These are phyloP conservation scores for Stemphylium vesicarium DNA, from an alignment of 2,329 filamentous ascomycete species.

Conservation along the genomic window DNA sequence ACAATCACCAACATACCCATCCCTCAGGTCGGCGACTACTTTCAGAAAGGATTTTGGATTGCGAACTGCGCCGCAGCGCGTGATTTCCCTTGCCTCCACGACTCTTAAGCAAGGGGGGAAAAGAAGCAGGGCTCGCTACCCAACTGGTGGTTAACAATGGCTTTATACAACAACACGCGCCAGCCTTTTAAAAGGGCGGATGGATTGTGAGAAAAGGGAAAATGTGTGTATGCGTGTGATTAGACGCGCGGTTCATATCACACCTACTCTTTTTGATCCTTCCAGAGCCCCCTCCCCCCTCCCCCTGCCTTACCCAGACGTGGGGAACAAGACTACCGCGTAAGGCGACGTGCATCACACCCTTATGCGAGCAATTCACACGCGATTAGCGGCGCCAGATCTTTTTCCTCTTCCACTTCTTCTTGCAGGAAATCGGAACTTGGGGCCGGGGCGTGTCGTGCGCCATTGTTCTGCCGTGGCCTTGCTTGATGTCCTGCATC, in stretches of 20 bases:
- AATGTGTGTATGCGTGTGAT: background rate
- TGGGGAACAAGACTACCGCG: background rate
- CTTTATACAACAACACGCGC: background rate
- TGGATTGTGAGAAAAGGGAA: too few species aligned
- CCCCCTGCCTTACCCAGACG: background rate
- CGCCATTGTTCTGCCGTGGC: background rate
- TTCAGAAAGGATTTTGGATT: background rate
- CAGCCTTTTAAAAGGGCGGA: background rate
- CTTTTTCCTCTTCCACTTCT: background rate
- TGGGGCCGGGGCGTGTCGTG: background rate
- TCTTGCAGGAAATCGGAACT: background rate
- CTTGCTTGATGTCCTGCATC: background rate
- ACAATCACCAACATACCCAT: background rate
- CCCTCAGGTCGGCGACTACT: background rate
- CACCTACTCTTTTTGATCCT: background rate
- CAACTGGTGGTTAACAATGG: background rate
- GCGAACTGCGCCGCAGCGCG: conserved; percentile 5
- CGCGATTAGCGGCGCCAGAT: background rate
- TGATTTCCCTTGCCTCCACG: background rate
- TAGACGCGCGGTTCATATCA: background rate
- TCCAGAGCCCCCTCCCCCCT: background rate
- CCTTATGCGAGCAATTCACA: background rate
- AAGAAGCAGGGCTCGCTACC: background rate
- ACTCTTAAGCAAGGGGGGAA: conserved; percentile 1
- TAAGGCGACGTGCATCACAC: background rate